phyloP scores from a whole-genome alignment of 306 rosid species.

The Rosa rugosa region DNA sequence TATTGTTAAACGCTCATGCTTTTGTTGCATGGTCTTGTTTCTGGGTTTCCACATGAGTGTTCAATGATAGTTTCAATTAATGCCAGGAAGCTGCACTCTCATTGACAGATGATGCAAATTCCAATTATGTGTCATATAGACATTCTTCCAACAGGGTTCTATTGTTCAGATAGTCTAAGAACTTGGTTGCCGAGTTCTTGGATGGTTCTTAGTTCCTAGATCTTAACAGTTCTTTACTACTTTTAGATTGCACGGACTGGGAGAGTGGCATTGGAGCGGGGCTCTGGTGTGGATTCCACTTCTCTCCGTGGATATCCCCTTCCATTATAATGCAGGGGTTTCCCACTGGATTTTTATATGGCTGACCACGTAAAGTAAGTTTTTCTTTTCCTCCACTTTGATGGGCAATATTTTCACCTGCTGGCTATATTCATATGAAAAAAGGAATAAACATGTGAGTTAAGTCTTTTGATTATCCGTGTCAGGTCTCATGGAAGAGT shows the following conservation, averaged over 20 bases:
- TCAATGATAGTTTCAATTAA: neutral
- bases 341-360: neutral
- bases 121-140: neutral
- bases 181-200: neutral
- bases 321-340: slow-evolving; percentile 29
- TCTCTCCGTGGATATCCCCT: slow-evolving; percentile 56
- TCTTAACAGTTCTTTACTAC: neutral
- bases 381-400: neutral
- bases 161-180: neutral
- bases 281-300: slow-evolving; percentile 58
- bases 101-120: neutral
- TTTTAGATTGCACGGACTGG: slow-evolving; percentile 63
- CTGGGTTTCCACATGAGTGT: neutral
- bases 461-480: neutral
- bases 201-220: neutral
- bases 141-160: neutral
- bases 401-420: neutral
- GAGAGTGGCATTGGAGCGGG: slow-evolving; percentile 55
- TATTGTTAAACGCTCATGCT: neutral
- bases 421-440: neutral
- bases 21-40: neutral
- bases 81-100: neutral
- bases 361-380: slow-evolving; percentile 1
- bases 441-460: neutral
- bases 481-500: slow-evolving; percentile 3